Conservation (phyloP, 768 basidiomycete genomes). For the Lentinula raphanica region DNA sequence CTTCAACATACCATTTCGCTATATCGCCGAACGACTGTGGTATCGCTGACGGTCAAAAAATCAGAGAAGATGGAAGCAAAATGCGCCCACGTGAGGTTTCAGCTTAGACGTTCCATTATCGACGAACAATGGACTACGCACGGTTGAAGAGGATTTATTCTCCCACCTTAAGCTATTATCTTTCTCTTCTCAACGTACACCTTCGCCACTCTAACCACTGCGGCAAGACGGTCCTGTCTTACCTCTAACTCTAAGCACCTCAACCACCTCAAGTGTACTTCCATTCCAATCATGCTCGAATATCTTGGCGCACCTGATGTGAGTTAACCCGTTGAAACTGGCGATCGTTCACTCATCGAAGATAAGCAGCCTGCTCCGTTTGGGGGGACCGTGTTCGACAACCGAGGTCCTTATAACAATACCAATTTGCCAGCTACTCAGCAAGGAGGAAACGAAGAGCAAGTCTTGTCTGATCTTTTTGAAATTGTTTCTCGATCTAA, state of each 20-base stretch:
- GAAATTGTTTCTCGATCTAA: neutral
- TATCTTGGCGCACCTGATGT: neutral
- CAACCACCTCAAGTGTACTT: neutral
- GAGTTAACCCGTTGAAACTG: too few relatives aligned
- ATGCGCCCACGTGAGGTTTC: neutral
- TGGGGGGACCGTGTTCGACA: too few relatives aligned
- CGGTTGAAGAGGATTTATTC: neutral
- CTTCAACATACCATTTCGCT: too few relatives aligned
- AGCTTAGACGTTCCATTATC: neutral
- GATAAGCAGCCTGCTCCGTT: too few relatives aligned
- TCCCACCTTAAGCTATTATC: neutral
- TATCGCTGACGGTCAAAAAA: neutral
- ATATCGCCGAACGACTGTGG: too few relatives aligned
- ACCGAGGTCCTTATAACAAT: neutral
- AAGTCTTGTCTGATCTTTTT: neutral
- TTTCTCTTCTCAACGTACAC: neutral
- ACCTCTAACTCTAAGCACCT: neutral
- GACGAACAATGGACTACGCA: neutral
- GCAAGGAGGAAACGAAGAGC: neutral
- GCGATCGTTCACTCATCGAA: too few relatives aligned
- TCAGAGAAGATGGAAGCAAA: neutral
- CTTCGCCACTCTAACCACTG: neutral
- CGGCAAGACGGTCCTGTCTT: neutral
- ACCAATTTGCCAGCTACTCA: neutral
- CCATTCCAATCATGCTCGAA: neutral